A percentile compares a stretch with the other conserved stretches of the same genome.
Conservation (phyloP, 192 early-diverging fungal species). For the Umbelopsis sp. region DNA sequence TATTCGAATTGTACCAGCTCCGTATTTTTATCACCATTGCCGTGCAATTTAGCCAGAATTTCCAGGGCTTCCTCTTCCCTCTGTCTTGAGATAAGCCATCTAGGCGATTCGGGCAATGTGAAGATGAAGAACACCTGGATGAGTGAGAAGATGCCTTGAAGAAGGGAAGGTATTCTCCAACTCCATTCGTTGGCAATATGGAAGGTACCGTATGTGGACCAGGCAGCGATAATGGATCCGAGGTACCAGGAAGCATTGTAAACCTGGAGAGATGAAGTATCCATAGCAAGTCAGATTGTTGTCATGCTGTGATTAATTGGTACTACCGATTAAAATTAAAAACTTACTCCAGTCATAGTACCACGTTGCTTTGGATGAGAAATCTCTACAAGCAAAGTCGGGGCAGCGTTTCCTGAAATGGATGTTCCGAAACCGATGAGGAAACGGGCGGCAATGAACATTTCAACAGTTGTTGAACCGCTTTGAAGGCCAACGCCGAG, state of each 20-base stretch:
- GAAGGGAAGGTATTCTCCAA: slow-evolving; percentile 22
- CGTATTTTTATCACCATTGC: not conserved
- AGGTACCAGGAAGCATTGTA: slow-evolving; percentile 22
- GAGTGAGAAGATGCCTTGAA: slow-evolving; percentile 14
- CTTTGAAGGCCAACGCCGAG: slow-evolving; percentile 8
- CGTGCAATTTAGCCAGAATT: slow-evolving; percentile 8
- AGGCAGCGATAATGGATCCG: slow-evolving; percentile 10
- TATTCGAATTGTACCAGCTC: slow-evolving; percentile 60
- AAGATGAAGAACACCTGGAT: slow-evolving; percentile 20
- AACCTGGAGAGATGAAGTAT: not conserved
- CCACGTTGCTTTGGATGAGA: slow-evolving; percentile 17
- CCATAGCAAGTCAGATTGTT: too few relatives aligned
- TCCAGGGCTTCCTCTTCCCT: not conserved
- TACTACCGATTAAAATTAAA: slow-evolving; percentile 28
- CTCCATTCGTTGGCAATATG: slow-evolving; percentile 6
- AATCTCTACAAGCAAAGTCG: not conserved
- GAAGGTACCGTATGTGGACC: slow-evolving; percentile 19
- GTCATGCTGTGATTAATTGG: slow-evolving; percentile 71
- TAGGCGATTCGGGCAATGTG: slow-evolving; percentile 10
- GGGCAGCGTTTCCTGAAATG: slow-evolving; percentile 12
- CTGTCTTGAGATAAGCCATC: slow-evolving; percentile 3
- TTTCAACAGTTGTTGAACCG: not conserved
- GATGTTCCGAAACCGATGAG: slow-evolving; percentile 19
- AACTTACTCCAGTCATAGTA: slow-evolving; percentile 16
- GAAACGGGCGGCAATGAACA: slow-evolving; percentile 14